Base-by-base conservation (phyloP, 2,329 filamentous ascomycete genomes). In the Colletotrichum sp. region DNA sequence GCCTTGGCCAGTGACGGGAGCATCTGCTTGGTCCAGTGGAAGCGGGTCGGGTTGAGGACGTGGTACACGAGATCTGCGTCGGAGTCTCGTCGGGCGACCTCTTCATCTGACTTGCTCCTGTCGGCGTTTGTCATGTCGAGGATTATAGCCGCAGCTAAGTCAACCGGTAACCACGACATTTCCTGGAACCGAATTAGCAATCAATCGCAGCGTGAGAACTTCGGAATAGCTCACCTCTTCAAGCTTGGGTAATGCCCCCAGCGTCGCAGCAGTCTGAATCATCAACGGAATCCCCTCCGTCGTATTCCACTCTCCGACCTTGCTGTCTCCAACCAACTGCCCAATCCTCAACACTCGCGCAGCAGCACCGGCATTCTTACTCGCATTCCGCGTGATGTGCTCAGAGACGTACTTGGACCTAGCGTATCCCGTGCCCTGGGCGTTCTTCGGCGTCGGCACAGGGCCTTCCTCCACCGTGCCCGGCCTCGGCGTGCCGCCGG, bases 11-110 rank as follows among this genome's bases (percentile, higher is more conserved):
- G 79, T 3, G 85, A 84, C 2, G 90, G 89, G 1, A 92, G 84
- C 3, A 92, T 81, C 58, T 90, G 86, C 1, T 82, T 67, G 0
- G 87, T 89, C 89, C 89, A 91, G 24, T 87, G 83, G 76, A 89
- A 87, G 1, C 82, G 81, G 8, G 78, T 81, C 0, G 86, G 85
- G 71, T 91, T 91, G 16, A 88, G 83, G 18, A 92, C 82, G 71
- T 91, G 88, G 72, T 87, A 89, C 10, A 91, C 84, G 0, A 83
- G 77, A 2, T 81, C 77, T 2, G 65, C 13, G 18, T 74, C 67
- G 7, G 43, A 18, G 10, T 61, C 43, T 3, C 63, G 80, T 48
- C 80, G 81, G 66, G 78, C 81, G 21, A 16, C 2, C 4, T 63
- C 7, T 5, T 52, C n/a, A 5, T 48, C 30, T 1, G 32, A 24